phyloP scores from a whole-genome alignment of 768 basidiomycete genomes.

The Rhizopogon sp. region DNA sequence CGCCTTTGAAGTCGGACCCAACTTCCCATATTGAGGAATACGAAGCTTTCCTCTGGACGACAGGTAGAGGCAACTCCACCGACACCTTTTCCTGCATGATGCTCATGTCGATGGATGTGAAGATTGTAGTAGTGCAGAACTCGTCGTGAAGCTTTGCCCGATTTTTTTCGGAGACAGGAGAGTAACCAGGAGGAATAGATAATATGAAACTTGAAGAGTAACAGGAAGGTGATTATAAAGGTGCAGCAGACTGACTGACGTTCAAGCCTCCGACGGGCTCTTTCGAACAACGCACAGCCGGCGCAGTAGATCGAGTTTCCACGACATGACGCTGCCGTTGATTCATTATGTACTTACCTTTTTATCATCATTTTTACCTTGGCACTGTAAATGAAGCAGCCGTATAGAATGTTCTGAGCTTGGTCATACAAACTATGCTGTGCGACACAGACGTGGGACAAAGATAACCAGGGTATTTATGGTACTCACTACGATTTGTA shows the following conservation, averaged over 20 bases:
- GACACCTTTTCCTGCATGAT: neutral
- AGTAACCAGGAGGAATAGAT: too few relatives aligned
- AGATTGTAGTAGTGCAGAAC: neutral
- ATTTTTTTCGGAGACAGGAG: neutral
- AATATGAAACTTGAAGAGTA: neutral
- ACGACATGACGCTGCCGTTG: neutral
- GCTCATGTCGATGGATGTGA: neutral
- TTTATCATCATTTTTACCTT: neutral
- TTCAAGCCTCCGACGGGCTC: neutral
- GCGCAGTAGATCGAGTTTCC: neutral
- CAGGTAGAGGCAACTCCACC: slow-evolving; percentile 2
- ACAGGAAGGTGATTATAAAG: neutral
- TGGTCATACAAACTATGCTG: neutral
- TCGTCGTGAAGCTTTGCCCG: neutral
- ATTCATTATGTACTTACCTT: neutral
- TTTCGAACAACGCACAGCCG: neutral
- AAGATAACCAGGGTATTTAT: neutral
- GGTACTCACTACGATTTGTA: too few relatives aligned
- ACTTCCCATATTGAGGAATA: neutral
- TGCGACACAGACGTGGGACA: neutral
- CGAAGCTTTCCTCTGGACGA: neutral
- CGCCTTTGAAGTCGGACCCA: neutral
- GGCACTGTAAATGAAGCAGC: neutral
- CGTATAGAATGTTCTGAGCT: neutral
- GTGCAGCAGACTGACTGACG: neutral